Evolutionary conservation across 2,329 filamentous ascomycete genomes (phyloP).

Genomic region (Penicillium sp.): DNA sequence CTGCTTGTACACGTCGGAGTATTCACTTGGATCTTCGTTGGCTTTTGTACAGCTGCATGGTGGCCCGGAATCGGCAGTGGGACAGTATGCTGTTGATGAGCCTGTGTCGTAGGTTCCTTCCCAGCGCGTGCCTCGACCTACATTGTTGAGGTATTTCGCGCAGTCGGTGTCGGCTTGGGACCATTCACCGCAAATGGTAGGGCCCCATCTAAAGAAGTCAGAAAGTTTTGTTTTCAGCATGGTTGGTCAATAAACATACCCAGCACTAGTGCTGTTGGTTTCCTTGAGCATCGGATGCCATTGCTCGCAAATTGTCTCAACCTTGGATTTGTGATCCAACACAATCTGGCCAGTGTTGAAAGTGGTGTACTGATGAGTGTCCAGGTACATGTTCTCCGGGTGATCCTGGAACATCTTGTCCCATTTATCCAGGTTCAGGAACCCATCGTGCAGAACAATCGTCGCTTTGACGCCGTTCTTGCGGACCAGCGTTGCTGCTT

Average conservation of each 20-base stretch:
- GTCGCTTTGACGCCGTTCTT: conserved; percentile 66
- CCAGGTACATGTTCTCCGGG: conserved; percentile 67
- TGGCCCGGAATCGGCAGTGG: conserved; percentile 49
- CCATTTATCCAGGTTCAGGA: conserved; percentile 87
- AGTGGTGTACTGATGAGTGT: conserved; percentile 97
- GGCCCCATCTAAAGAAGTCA: conserved; percentile 59
- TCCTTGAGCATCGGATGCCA: conserved; percentile 75
- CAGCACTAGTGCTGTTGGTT: conserved; percentile 66
- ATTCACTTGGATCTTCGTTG: conserved; percentile 65
- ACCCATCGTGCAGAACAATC: conserved; percentile 88
- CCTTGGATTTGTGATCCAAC: conserved; percentile 73
- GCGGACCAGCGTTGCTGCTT: conserved; percentile 66
- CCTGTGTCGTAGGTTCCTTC: conserved; percentile 69
- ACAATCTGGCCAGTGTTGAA: conserved; percentile 87
- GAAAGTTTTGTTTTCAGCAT: conserved; percentile 1
- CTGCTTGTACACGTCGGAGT: conserved; percentile 69
- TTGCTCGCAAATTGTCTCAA: conserved; percentile 77
- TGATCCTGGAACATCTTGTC: conserved; percentile 70
- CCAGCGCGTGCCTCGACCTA: conserved; percentile 83
- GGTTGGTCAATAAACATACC: conserved; percentile 40
- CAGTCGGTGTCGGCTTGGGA: conserved; percentile 97
- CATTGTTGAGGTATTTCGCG: conserved; percentile 78
- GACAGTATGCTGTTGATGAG: conserved; percentile 68
- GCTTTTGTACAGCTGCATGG: conserved; percentile 68
- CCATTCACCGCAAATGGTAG: conserved; percentile 94